A percentile compares a stretch with the other conserved stretches of the same genome.
Evolutionary conservation across 2,329 filamentous ascomycete genomes (phyloP).

Genomic region (Calonectria crousiana): DNA sequence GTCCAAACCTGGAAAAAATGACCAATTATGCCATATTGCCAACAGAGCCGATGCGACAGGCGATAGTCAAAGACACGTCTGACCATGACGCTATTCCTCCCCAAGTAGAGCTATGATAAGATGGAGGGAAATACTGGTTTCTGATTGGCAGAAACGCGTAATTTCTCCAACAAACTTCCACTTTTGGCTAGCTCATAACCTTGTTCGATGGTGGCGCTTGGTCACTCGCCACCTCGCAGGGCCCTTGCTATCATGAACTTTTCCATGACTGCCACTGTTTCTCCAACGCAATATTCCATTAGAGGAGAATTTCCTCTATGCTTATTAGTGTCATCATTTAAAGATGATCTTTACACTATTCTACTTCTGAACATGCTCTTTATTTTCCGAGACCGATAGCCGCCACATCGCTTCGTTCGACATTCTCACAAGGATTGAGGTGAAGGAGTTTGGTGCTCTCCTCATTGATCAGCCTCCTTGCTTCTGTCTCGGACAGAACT

Average conservation of each 20-base stretch:
- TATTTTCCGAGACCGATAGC: not conserved
- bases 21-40: not conserved
- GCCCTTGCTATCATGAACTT: not conserved
- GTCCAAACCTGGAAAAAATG: not conserved
- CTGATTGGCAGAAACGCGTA: not conserved
- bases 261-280: not conserved
- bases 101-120: not conserved
- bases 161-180: not conserved
- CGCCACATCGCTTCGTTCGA: not conserved
- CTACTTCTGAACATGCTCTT: not conserved
- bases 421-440: not conserved
- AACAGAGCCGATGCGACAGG: not conserved
- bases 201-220: not conserved
- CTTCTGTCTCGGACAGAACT: not conserved
- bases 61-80: not conserved
- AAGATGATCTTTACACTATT: not conserved
- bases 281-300: not conserved
- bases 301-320: not conserved
- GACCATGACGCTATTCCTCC: not conserved
- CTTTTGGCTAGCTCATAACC: not conserved
- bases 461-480: not conserved
- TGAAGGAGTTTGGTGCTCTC: not conserved
- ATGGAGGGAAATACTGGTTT: not conserved
- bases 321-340: not conserved
- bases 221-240: not conserved